Base-by-base conservation (phyloP, 768 basidiomycete genomes). In the Panaeolus cyanescens region DNA sequence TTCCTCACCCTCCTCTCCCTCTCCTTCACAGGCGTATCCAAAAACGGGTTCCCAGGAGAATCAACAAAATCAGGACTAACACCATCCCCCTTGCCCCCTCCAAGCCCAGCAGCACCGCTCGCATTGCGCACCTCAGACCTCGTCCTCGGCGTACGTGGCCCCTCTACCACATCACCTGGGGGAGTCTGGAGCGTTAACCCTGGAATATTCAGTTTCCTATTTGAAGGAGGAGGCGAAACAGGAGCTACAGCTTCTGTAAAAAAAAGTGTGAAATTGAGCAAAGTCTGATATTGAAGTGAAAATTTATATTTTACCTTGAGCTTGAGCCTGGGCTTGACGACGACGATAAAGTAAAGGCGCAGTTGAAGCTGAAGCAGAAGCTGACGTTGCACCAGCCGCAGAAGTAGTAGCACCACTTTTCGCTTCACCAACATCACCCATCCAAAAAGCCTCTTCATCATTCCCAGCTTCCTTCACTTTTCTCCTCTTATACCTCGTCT, bases 11-110 rank as follows among this genome's bases (percentile, higher is more conserved):
- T 80, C 74, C 42, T 74, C 30, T 74, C 70, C 0, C 73, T 71
- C 9, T 75, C 76, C 25, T 68, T 71, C 12, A 75, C 73, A 17
- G 80, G 77, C 1, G 80, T 80, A 25, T 73, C 76, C 10, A 91
- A 78, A 77, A 92, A 91, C 0, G 90, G 90, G 60, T 91, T 91
- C 62, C 87, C 80, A 1, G 88, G 89, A 3, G 89, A 88, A 70
- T 90, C 88, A n/a, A n/a, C n/a, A n/a, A n/a, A n/a, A n/a, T n/a
- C n/a, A n/a, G n/a, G n/a, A n/a, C n/a, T n/a, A n/a, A n/a, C 17
- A 85, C 84, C 59, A 69, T 54, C 37, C 37, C 37, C n/a, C 37
- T 39, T 19, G 10, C 37, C 37, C n/a, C 17, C 12, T 6, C 39
- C n/a, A 75, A 71, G 40, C 79, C 74, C 58, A 67, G 67, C 37